These are phyloP conservation scores for Phlyctochytrium bullatum DNA, from an alignment of 192 early-diverging fungal species.

Conservation along the genomic window DNA sequence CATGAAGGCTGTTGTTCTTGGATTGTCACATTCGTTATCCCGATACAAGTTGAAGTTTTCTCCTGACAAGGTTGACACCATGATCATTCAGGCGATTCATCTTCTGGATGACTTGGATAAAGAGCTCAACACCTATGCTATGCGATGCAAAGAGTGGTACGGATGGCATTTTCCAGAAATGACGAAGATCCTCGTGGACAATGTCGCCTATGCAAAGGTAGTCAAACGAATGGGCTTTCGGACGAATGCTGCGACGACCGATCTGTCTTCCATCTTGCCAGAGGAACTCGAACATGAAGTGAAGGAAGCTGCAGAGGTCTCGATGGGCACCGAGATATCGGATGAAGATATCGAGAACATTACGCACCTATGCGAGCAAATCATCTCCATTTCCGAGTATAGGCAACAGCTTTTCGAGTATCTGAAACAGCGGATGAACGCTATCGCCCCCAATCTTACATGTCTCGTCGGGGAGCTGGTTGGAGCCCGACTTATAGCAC, in stretches of 20 bases:
- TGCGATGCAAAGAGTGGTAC: slow-evolving; percentile 98
- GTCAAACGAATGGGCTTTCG: slow-evolving; percentile 92
- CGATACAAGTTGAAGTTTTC: slow-evolving; percentile 99
- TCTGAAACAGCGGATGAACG: slow-evolving; percentile 92
- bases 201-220: slow-evolving; percentile 87
- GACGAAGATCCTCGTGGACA: slow-evolving; percentile 92
- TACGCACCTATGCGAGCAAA: slow-evolving; percentile 88
- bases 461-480: slow-evolving; percentile 94
- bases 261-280: slow-evolving; percentile 80
- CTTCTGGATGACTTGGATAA: slow-evolving; percentile 98
- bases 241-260: slow-evolving; percentile 71
- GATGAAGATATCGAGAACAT: slow-evolving; percentile 98
- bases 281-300: slow-evolving; percentile 89
- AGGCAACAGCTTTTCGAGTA: slow-evolving; percentile 94
- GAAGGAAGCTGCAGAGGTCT: slow-evolving; percentile 97
- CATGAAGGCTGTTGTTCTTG: slow-evolving; percentile 92
- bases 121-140: slow-evolving; percentile 97
- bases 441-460: slow-evolving; percentile 62
- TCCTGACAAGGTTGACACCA: slow-evolving; percentile 99
- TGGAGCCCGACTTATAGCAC: slow-evolving; percentile 94
- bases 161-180: slow-evolving; percentile 99
- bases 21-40: slow-evolving; percentile 98
- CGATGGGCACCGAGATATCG: slow-evolving; percentile 98
- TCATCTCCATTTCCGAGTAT: slow-evolving; percentile 94
- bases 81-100: slow-evolving; percentile 98